Evolutionary conservation across 257 asterid species (phyloP), one percentile per base, ranked within the genome.

Genomic region (Ilex asprella): DNA sequence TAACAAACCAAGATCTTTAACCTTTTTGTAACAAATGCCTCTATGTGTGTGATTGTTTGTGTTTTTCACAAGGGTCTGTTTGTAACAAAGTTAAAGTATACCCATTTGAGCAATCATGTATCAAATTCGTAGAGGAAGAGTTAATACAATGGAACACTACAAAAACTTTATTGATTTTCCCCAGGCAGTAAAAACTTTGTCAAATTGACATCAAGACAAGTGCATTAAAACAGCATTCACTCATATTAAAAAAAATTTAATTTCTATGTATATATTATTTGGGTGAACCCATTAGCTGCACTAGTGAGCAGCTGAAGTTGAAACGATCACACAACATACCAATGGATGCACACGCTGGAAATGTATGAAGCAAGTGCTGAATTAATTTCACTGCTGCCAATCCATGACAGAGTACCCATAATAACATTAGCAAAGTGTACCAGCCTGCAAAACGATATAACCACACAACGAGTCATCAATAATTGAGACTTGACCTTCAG

Each of bases 271-370:
- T 39, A 12, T 52, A 31, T 51, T 6, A 50, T 56, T 66, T 16
- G 47, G 44, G 30, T 70, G n/a, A 47, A 35, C 35, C 9, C 31
- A 51, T 35, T 35, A 65, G 54, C 60, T 51, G 73, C 21, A 47
- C 59, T 44, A 55, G 39, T 58, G 58, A 49, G 16, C 58, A 66
- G 53, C 53, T 43, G 58, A 41, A 68, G 70, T 29, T 31, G 39
- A 66, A 73, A 31, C 27, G 65, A 62, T 51, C 56, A 66, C 46
- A 72, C 55, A 73, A 80, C 82, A 52, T 76, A 87, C 99, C 99
- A 72, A 87, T 82, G 68, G 99, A 87, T 76, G 90, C 85, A 60
- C 99, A 93, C 63, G 87, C 87, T n/a, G 97, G 97, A 75, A 89
- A 93, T 46, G 78, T 77, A 62, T 53, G 73, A 64, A 93, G 94